phyloP scores from a whole-genome alignment of 257 asterid genomes.

The Rhazya stricta region DNA sequence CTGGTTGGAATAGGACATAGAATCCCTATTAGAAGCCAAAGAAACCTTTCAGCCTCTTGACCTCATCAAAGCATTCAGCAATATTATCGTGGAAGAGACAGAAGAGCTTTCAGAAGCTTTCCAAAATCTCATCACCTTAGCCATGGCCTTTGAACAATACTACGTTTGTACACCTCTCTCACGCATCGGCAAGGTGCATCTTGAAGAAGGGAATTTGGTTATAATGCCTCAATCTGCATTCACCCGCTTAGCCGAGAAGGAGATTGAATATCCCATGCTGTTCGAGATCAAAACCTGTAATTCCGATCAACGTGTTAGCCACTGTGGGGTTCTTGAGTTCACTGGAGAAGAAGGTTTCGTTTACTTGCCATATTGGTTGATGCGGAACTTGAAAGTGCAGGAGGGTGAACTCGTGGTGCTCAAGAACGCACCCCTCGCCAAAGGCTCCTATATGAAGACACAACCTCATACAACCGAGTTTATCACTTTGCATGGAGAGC shows the following conservation, averaged over 20 bases:
- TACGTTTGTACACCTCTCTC: background rate
- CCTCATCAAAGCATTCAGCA: background rate
- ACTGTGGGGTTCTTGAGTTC: slow-evolving; percentile 20
- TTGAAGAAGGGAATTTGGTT: background rate
- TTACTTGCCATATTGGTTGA: slow-evolving; percentile 20
- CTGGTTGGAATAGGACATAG: background rate
- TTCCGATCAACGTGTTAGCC: background rate
- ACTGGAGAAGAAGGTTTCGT: slow-evolving; percentile 11
- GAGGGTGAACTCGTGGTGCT: background rate
- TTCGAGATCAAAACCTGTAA: background rate
- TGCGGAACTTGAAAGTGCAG: slow-evolving; percentile 1
- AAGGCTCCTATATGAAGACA: slow-evolving; percentile 8
- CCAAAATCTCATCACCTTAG: background rate
- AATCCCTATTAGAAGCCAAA: too few species aligned
- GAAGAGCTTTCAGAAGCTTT: background rate
- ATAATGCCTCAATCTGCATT: slow-evolving; percentile 8
- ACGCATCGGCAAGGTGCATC: background rate
- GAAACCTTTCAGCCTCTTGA: too few species aligned
- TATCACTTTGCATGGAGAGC: slow-evolving; percentile 3
- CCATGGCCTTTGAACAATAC: background rate
- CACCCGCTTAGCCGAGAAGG: background rate
- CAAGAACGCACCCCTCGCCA: background rate
- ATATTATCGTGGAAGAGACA: too few species aligned
- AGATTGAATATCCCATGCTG: background rate
- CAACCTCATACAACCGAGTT: slow-evolving; percentile 12